phyloP scores from a whole-genome alignment of 73 alveolate species.

The Blepharisma japonicum region DNA sequence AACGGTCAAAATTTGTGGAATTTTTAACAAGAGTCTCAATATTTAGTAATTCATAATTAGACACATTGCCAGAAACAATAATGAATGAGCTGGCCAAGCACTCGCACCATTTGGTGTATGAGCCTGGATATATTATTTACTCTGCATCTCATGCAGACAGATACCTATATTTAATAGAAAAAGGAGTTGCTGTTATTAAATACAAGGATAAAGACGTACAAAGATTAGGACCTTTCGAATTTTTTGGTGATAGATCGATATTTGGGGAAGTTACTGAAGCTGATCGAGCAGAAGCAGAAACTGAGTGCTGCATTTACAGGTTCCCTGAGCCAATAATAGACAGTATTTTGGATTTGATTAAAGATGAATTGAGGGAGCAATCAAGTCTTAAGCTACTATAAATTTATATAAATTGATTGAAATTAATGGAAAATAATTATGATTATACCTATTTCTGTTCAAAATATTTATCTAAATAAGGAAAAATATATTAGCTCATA shows the following conservation, averaged over 20 bases:
- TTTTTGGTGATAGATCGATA: neutral
- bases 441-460: no score
- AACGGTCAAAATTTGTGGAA: neutral
- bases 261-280: neutral
- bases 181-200: neutral
- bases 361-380: neutral
- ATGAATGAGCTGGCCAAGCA: slow-evolving; percentile 4
- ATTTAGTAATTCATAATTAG: neutral
- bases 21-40: neutral
- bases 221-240: neutral
- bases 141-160: neutral
- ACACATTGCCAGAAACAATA: neutral
- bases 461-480: no score
- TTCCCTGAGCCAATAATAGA: neutral
- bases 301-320: neutral
- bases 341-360: neutral
- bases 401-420: neutral
- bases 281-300: neutral
- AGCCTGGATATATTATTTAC: neutral
- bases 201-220: neutral
- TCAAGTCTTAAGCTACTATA: neutral
- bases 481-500: no score
- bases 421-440: no score
- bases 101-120: neutral
- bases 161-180: neutral